phyloP scores from a whole-genome alignment of 2,329 filamentous ascomycete species.

The Talaromyces sp. region DNA sequence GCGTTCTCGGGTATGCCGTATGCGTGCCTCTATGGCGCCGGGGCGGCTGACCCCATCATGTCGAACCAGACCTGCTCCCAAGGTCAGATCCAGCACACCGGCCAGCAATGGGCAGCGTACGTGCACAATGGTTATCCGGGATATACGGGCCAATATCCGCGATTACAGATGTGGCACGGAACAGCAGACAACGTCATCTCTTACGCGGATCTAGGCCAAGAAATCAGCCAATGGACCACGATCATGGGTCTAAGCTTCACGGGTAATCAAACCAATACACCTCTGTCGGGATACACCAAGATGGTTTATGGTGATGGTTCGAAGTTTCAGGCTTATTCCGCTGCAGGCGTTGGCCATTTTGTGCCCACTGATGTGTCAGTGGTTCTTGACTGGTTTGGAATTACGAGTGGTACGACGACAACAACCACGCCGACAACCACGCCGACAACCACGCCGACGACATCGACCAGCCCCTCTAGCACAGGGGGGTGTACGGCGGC shows the following conservation, averaged over 20 bases:
- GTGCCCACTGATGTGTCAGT: slow-evolving; percentile 6
- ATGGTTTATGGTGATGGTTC: slow-evolving; percentile 9
- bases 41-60: slow-evolving; percentile 1
- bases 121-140: slow-evolving; percentile 15
- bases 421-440: neutral
- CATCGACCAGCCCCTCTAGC: neutral
- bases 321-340: slow-evolving; percentile 7
- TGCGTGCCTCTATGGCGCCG: slow-evolving; percentile 8
- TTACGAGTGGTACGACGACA: neutral
- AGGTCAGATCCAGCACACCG: slow-evolving; percentile 5
- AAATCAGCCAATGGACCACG: slow-evolving; percentile 13
- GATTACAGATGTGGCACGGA: slow-evolving; percentile 16
- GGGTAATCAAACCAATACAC: neutral
- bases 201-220: slow-evolving; percentile 1
- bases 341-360: slow-evolving; percentile 7
- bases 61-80: slow-evolving; percentile 11
- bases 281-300: slow-evolving; percentile 8
- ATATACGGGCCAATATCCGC: slow-evolving; percentile 9
- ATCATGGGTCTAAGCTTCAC: slow-evolving; percentile 9
- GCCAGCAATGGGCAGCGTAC: slow-evolving; percentile 10
- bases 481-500: neutral
- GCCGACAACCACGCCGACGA: neutral
- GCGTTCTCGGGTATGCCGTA: slow-evolving; percentile 14
- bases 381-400: slow-evolving; percentile 13
- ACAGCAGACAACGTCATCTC: slow-evolving; percentile 11